These are phyloP conservation scores for Ceratocystiopsis brevicomis DNA, from an alignment of 2,329 filamentous ascomycete species.

Conservation along the genomic window DNA sequence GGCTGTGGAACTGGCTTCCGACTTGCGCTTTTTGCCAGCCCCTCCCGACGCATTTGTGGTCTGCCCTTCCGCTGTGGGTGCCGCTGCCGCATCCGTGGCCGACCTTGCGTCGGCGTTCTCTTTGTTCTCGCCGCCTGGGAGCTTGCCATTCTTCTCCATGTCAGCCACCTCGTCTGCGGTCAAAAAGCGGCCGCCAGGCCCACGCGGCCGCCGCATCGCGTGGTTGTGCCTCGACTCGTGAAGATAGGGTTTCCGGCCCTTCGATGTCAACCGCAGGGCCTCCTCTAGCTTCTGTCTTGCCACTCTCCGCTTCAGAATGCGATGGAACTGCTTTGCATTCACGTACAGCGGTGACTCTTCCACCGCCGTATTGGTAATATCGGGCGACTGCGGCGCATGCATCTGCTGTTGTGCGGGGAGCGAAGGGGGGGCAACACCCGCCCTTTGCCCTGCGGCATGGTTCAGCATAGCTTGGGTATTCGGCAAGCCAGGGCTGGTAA, in stretches of 20 bases:
- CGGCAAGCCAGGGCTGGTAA: conserved; percentile 55
- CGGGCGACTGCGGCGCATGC: conserved; percentile 56
- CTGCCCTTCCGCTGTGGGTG: conserved; percentile 11
- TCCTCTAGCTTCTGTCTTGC: conserved; percentile 89
- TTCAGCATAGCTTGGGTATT: conserved; percentile 61
- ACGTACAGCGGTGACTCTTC: conserved; percentile 95
- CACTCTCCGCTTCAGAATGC: conserved; percentile 84
- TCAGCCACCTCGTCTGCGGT: conserved; percentile 90
- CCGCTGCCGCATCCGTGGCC: conserved; percentile 8
- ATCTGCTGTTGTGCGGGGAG: conserved; percentile 45
- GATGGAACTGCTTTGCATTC: conserved; percentile 96
- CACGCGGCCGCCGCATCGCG: conserved; percentile 86
- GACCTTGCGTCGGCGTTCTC: conserved; percentile 15
- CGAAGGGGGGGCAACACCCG: conserved; percentile 35
- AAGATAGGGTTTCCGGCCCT: conserved; percentile 89
- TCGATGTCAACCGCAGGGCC: conserved; percentile 74
- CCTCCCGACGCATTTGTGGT: conserved; percentile 13
- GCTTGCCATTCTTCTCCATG: conserved; percentile 49
- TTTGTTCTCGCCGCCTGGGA: conserved; percentile 20
- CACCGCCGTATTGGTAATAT: conserved; percentile 50
- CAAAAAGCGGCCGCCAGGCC: conserved; percentile 84
- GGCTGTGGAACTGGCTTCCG: conserved; percentile 27
- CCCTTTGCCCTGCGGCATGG: conserved; percentile 34
- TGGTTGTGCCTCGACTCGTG: conserved; percentile 97
- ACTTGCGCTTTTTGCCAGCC: conserved; percentile 37